Percentiles rank a stretch among this genome's conserved stretches.
Evolutionary conservation across 805 yeast genomes (phyloP).

Genomic region (Yarrowia deformans): DNA sequence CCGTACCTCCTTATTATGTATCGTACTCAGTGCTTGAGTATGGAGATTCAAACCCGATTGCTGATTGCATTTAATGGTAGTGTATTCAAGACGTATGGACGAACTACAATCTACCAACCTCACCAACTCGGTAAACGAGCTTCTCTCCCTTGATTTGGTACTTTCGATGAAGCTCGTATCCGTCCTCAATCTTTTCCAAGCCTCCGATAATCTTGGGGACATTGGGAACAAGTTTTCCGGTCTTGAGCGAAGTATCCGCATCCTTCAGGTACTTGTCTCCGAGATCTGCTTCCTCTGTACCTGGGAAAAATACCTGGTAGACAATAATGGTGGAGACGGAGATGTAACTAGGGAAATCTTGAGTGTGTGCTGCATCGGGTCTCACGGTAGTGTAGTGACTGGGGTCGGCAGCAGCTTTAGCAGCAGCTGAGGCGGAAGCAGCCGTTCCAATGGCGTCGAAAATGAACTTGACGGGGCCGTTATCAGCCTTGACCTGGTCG

Average conservation of each 20-base stretch:
- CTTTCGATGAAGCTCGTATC: slow-evolving; percentile 15
- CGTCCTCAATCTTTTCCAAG: not conserved
- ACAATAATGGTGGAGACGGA: slow-evolving; percentile 9
- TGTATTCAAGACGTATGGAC: no score
- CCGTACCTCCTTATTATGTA: no score
- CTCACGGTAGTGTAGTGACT: slow-evolving; percentile 24
- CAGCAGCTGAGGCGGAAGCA: not conserved
- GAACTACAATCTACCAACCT: not conserved
- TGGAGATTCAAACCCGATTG: no score
- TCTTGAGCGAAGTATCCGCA: slow-evolving; percentile 1
- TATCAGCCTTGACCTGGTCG: slow-evolving; percentile 1
- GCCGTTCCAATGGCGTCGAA: slow-evolving; percentile 26
- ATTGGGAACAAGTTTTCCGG: not conserved
- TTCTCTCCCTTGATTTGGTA: slow-evolving; percentile 17
- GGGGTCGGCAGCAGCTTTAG: not conserved
- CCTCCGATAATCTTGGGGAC: slow-evolving; percentile 13
- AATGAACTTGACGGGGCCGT: slow-evolving; percentile 5
- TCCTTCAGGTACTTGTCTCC: not conserved
- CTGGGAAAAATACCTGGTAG: slow-evolving; percentile 15
- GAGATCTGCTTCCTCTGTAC: not conserved
- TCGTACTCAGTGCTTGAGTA: no score
- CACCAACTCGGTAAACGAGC: slow-evolving; percentile 16
- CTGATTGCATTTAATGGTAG: no score
- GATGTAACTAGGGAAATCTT: slow-evolving; percentile 5
- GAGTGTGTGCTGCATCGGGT: slow-evolving; percentile 24